Evolutionary conservation across 2,329 filamentous ascomycete genomes (phyloP).

Genomic region (Pezicula carpinea): DNA sequence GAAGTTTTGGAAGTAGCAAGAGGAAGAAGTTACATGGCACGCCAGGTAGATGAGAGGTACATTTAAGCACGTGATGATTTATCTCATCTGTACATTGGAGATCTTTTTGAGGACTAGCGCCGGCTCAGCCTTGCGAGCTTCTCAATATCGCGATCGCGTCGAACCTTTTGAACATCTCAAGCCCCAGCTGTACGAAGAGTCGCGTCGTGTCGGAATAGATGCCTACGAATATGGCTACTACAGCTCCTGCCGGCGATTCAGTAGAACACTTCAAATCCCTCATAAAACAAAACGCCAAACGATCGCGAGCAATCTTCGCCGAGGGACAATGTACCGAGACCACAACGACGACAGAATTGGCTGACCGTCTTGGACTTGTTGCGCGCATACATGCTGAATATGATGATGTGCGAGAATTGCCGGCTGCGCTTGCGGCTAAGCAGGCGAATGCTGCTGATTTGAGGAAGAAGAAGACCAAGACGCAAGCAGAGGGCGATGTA

Average conservation of each 20-base stretch:
- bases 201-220: neutral
- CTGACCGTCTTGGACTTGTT: constrained; percentile 23
- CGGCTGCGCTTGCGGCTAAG: constrained; percentile 73
- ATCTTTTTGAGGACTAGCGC: no score
- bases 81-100: no score
- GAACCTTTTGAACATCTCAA: no score
- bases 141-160: neutral
- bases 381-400: constrained; percentile 57
- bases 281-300: constrained; percentile 37
- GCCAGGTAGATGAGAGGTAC: no score
- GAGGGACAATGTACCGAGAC: constrained; percentile 18
- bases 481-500: constrained; percentile 32
- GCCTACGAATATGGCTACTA: neutral
- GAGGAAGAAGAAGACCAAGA: constrained; percentile 58
- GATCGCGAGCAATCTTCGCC: constrained; percentile 35
- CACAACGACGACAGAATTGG: constrained; percentile 19
- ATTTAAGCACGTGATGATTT: no score
- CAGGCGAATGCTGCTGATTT: constrained; percentile 63
- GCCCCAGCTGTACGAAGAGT: no score
- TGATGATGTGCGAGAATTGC: constrained; percentile 69
- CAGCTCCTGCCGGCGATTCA: constrained; percentile 4
- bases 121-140: neutral
- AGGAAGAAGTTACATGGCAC: no score
- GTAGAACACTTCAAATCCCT: constrained; percentile 31
- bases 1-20: no score